Evolutionary conservation across 139 green algal genomes (phyloP), one percentile per base, ranked within the genome.

Genomic region (Gonium pectorale): DNA sequence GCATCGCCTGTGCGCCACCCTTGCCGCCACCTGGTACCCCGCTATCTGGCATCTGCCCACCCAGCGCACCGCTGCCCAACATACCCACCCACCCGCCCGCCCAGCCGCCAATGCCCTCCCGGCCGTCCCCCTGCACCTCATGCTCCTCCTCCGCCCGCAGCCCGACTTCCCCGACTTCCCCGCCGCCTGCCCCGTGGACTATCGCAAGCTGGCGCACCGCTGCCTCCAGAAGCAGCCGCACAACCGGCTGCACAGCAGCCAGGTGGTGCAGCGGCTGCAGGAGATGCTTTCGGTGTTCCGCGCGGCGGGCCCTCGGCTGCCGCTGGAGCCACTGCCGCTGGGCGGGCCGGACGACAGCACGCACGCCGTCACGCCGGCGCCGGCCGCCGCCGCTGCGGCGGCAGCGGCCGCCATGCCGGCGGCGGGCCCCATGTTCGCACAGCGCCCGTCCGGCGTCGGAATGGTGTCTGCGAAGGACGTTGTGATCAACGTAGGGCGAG

Each of bases 161-260:
- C 75, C 59, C 52, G 75, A 83, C 75, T 83, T 83, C 75, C 75
- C 75, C 40, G 75, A 83, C 75, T 83, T 83, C 75, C 75, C 75
- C 6, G 19, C 75, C 60, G 43, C 75, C 75, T 83, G 75, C 75
- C 75, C 75, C 15, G 3, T 17, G 5, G 75, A 83, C 75, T 83
- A 64, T 60, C 75, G 75, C 59, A 72, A 72, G 41, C 75, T 83
- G n/a, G 75, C 75, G 31, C 75, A 83, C 60, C 75, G 75, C 59
- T 83, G 75, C 54, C 75, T 83, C 22, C 75, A 83, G 60, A 83
- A 83, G 60, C 75, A 83, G 41, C 75, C 75, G 22, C 75, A 83
- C 75, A 83, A 83, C 60, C 59, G 75, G 19, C 75, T 83, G 40
- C 75, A 83, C 60, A 62, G 37, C 27, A 83, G 75, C 60, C 75